These are phyloP conservation scores for Beta macrorhiza DNA, from an alignment of 179 eudicot species.

Conservation along the genomic window DNA sequence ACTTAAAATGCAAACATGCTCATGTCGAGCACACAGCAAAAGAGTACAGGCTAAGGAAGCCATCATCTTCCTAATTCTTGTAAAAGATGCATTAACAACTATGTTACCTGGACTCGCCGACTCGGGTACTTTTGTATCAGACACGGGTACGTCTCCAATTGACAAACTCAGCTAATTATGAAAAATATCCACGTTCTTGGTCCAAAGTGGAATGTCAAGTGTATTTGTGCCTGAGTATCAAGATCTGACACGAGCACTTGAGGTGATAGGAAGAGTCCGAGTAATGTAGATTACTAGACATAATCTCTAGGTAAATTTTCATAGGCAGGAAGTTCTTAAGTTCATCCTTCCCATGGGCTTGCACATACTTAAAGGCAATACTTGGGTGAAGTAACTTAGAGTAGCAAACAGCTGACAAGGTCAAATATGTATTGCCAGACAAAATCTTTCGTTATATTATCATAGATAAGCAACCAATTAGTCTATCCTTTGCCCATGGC, in stretches of 20 bases:
- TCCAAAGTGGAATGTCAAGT: too few species aligned
- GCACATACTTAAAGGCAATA: background rate
- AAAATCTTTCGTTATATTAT: background rate
- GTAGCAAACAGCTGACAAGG: background rate
- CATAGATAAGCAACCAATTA: background rate
- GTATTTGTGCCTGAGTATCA: too few species aligned
- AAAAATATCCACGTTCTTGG: too few species aligned
- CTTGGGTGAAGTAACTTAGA: background rate
- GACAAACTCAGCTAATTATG: too few species aligned
- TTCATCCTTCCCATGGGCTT: background rate
- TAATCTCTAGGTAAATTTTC: background rate
- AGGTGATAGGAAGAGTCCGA: too few species aligned
- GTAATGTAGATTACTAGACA: background rate
- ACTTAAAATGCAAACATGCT: background rate
- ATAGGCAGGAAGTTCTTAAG: background rate
- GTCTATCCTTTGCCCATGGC: background rate
- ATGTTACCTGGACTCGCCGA: too few species aligned
- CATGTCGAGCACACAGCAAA: background rate
- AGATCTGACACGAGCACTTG: too few species aligned
- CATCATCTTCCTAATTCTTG: background rate
- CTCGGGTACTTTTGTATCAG: too few species aligned
- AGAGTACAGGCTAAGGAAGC: background rate
- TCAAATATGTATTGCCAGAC: background rate
- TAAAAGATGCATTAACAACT: background rate
- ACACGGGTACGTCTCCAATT: too few species aligned